Base-by-base conservation (phyloP, 2,329 filamentous ascomycete genomes). In the Leptodontidium sp. region DNA sequence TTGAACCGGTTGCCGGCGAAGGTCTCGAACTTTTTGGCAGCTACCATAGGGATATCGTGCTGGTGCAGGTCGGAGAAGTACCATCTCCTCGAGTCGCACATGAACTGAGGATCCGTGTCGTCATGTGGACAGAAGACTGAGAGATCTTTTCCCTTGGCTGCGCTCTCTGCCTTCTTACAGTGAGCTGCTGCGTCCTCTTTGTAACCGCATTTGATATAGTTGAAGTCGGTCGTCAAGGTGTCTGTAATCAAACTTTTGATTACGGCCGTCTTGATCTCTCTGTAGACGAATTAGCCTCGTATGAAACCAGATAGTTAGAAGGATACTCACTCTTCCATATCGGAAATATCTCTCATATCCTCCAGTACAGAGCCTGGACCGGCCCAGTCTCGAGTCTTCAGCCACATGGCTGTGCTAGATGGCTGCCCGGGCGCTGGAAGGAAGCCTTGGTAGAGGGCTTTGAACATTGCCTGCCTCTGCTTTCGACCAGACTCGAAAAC, bases 141-240 rank as follows among this genome's bases (percentile, higher is more conserved):
- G 9, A 63, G 15, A 15, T 50, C 43, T 24, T 67, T 50, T 12
- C 53, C 59, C 40, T 61, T 55, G 4, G 32, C 50, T 8, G 61
- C 38, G 21, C 21, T 49, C 50, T 61, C 40, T 7, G 65, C 58
- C 35, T 63, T 58, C 38, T 53, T 45, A n/a, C 65, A 67, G n/a
- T 49, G 35, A 5, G 1, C 8, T 21, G 59, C 35, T 21, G 65
- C 65, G 32, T 63, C 26, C 6, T 63, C 40, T 9, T 61, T 58
- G 49, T 61, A 58, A 5, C 61, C 67, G 29, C 68, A 70, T 38
- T 65, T 64, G 45, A 70, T 63, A 49, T 68, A 68, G 21, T 52
- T 62, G 43, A 61, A 61, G 45, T 67, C 65, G 12, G 53, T 21
- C 1, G 61, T 52, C 14, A 61, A 24, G 12, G 64, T 50, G 12